Evolutionary conservation across 2,329 filamentous ascomycete genomes (phyloP).

Genomic region (Xylariaceae sp.): DNA sequence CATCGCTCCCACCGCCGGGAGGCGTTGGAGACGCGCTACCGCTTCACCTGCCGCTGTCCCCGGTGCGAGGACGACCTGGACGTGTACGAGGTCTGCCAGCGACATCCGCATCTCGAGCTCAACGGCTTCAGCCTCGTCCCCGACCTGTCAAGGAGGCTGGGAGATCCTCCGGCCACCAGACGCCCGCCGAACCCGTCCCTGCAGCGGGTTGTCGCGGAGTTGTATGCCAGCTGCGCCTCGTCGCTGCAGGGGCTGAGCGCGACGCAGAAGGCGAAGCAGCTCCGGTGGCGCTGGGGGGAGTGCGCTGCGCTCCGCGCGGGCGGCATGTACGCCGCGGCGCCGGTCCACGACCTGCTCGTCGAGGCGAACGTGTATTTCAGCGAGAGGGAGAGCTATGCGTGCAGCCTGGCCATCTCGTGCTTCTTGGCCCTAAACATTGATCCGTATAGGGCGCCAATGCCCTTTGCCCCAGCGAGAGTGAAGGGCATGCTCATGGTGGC

Average conservation of each 20-base stretch:
- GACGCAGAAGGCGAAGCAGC: constrained; percentile 13
- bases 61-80: constrained; percentile 45
- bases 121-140: constrained; percentile 39
- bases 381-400: constrained; percentile 32
- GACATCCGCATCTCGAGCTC: constrained; percentile 32
- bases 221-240: constrained; percentile 22
- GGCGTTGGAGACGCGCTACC: constrained; percentile 37
- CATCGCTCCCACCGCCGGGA: constrained; percentile 35
- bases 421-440: constrained; percentile 41
- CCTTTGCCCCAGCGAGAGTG: constrained; percentile 42
- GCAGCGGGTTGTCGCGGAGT: constrained; percentile 18
- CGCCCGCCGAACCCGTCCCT: constrained; percentile 20
- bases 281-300: constrained; percentile 28
- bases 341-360: constrained; percentile 37
- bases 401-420: constrained; percentile 38
- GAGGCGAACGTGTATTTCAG: constrained; percentile 38
- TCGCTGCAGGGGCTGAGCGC: constrained; percentile 5
- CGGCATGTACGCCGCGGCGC: constrained; percentile 41
- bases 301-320: constrained; percentile 31
- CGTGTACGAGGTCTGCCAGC: constrained; percentile 43
- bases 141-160: no score
- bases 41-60: constrained; percentile 43
- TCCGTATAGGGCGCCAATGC: constrained; percentile 41
- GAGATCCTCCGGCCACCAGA: constrained; percentile 21
- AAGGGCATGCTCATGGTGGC: constrained; percentile 44